A percentile compares a stretch with the other conserved stretches of the same genome.
Conservation (phyloP, 441 rosid genomes). For the Pelargonium cotyledonis region DNA sequence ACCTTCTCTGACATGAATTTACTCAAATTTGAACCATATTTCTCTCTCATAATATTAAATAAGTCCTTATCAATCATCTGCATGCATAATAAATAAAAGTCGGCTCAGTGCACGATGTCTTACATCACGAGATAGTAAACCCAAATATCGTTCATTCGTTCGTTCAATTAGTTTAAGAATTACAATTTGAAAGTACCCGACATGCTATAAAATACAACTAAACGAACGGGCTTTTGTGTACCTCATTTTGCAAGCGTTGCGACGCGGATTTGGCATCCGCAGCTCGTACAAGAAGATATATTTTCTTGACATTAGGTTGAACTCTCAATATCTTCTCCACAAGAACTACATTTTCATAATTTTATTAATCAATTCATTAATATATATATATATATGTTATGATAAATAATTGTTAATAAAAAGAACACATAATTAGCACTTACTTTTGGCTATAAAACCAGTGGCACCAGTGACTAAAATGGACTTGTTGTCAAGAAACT, state of each 20-base stretch:
- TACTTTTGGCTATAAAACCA: conserved; percentile 54
- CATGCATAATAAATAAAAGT: neutral
- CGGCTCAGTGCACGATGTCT: too few species aligned
- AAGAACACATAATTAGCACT: too few species aligned
- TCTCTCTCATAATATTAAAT: conserved; percentile 25
- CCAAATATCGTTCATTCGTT: too few species aligned
- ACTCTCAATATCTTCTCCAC: conserved; percentile 49
- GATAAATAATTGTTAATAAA: too few species aligned
- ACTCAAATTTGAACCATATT: conserved; percentile 18
- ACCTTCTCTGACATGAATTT: conserved; percentile 23
- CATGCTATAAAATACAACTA: too few species aligned
- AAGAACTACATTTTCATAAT: conserved; percentile 35
- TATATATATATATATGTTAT: too few species aligned
- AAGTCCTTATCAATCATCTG: conserved; percentile 21
- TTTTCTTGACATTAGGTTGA: conserved; percentile 58
- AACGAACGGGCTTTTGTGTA: too few species aligned
- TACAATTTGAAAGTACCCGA: too few species aligned
- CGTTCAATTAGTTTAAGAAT: too few species aligned
- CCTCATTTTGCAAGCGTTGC: conserved; percentile 42
- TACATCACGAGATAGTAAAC: too few species aligned
- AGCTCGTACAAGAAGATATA: conserved; percentile 47
- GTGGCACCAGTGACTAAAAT: conserved; percentile 46
- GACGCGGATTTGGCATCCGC: conserved; percentile 30
- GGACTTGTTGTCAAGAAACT: conserved; percentile 40
- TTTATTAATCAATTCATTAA: too few species aligned